phyloP scores from a whole-genome alignment of 2,329 filamentous ascomycete species.

The Arthrinium phaeospermum region DNA sequence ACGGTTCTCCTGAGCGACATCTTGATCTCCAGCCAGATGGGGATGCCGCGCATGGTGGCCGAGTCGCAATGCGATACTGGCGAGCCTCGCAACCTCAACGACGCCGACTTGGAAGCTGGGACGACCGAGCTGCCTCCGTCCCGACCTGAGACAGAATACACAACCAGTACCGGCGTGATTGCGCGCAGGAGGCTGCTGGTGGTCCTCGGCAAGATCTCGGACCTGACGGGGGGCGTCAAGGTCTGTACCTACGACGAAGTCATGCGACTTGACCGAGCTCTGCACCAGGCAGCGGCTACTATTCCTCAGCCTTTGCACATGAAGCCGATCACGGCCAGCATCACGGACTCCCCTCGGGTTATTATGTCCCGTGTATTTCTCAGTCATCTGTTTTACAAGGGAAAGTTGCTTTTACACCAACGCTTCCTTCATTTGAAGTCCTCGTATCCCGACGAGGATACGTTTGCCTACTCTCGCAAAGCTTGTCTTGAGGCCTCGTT shows the following conservation, averaged over 20 bases:
- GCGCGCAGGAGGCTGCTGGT: not conserved
- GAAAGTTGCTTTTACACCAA: constrained; percentile 6
- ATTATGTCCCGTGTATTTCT: constrained; percentile 13
- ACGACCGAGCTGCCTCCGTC: constrained; percentile 40
- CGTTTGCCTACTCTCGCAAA: not conserved
- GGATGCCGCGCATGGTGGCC: constrained; percentile 48
- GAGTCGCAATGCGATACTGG: constrained; percentile 43
- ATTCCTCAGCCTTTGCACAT: not conserved
- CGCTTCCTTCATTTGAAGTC: constrained; percentile 16
- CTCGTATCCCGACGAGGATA: not conserved
- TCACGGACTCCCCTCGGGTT: not conserved
- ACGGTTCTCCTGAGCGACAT: constrained; percentile 48
- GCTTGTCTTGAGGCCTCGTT: not conserved
- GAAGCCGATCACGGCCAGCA: constrained; percentile 3
- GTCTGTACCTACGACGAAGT: not conserved
- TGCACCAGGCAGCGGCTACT: not conserved
- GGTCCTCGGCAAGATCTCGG: constrained; percentile 2
- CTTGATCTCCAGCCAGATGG: constrained; percentile 48
- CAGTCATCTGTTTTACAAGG: not conserved
- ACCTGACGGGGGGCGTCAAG: not conserved
- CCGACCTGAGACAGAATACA: constrained; percentile 31
- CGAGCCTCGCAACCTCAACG: constrained; percentile 49
- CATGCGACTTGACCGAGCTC: not conserved
- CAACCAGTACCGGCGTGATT: not conserved
- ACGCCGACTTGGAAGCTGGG: constrained; percentile 47